Base-by-base conservation (phyloP, 2,329 filamentous ascomycete genomes). In the Alternaria conjuncta region DNA sequence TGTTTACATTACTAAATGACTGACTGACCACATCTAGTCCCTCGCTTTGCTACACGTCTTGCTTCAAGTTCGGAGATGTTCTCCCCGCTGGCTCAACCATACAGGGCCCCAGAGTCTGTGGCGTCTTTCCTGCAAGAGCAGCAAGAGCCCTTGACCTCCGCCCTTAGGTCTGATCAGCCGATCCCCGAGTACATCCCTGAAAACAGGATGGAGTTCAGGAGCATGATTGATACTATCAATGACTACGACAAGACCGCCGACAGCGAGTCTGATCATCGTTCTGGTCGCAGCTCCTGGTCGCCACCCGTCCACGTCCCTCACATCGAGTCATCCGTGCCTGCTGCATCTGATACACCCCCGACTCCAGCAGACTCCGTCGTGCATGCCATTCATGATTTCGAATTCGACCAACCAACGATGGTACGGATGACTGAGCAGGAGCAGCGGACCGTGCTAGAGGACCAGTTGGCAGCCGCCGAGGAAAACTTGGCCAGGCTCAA, bases 81-180 rank as follows among this genome's bases (percentile, higher is more conserved):
- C n/a, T 70, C 64, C 18, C 57, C 64, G 5, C 12, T 54, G 36
- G 54, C 59, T 2, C 61, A 51, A 5, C 43, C 64, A 2, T 58
- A 57, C 20, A 49, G 32, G 21, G 23, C 32, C 0, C 47, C 60
- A 3, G 60, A 58, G 21, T 67, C 64, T 6, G 64, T 70, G 10
- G 62, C 62, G 18, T 59, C 51, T 2, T 67, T 60, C 21, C 47
- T 64, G 20, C 60, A 57, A 5, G 43, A 62, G 4, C 58, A 69
- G 20, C 58, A 67, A 23, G 55, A 61, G 26, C 32, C 55, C 11
- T 26, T 18, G 15, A 30, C 47, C 21, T 12, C 55, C 20, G 3
- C 18, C 12, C 23, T 12, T 23, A 12, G n/a, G 18, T 28, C 46
- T 11, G 36, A 41, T 21, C 53, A 53, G 15, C n/a, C 49, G 5